Base-by-base conservation (phyloP, 805 yeast genomes). In the Lipomyces sp. region DNA sequence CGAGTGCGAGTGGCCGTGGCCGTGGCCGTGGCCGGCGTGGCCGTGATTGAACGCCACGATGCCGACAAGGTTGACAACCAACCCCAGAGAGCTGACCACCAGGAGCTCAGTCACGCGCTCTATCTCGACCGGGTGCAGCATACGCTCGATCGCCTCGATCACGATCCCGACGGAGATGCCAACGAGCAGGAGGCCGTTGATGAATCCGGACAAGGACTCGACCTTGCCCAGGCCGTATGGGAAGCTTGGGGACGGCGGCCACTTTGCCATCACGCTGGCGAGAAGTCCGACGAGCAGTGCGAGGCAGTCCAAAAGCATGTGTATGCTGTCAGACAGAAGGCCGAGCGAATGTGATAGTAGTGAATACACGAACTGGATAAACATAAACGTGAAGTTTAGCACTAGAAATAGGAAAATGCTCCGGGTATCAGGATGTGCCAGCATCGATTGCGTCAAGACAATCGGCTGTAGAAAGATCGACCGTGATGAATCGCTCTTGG, bases 301-400 rank as follows among this genome's bases (percentile, higher is more conserved):
- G 0, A 88, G 77, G 66, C 98, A 93, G 68, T 93, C 99, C 49
- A 93, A 74, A 2, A 95, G 85, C 99, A 93, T 93, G 68, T 93
- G 99, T 45, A 93, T 74, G 1, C 96, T 88, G 64, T 93, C 99
- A 18, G 96, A 88, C 45, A 93, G 68, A 22, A 93, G 73, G 10
- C 98, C 97, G 40, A 93, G 71, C 0, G 98, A 91, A 63, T 86
- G 90, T 1, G 98, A 89, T 55, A 95, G 76, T 69, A 93, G 84
- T 0, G 98, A 90, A 66, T 93, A 93, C 8, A 93, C 70, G 58
- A 93, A 74, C 70, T 93, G 99, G 36, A 93, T 82, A 62, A 93
- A 80, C 99, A 93, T 93, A 70, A 93, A 93, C 2, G 93, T 79
- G 11, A 95, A 81, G 68, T 93, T 93, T 53, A 93, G 74, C 57